Evolutionary conservation across 208 protist species (phyloP).

Genomic region (Phytomonas sp.): DNA sequence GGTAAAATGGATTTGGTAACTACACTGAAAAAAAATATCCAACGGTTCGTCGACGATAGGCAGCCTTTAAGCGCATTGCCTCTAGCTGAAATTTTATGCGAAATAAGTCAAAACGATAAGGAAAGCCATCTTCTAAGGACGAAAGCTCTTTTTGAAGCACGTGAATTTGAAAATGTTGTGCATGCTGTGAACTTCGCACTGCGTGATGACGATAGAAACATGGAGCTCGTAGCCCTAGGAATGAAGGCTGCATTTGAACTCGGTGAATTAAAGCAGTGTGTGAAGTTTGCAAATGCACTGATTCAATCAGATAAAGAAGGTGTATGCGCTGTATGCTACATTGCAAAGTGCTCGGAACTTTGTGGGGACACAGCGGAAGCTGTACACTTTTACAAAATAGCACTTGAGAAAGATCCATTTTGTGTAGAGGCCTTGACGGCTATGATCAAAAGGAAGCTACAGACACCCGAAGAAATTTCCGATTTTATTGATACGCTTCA

Average conservation of each 20-base stretch:
- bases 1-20: conserved; percentile 11
- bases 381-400: conserved; percentile 46
- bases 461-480: conserved; percentile 30
- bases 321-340: conserved; percentile 57
- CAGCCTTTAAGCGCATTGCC: conserved; percentile 55
- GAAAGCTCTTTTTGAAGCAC: conserved; percentile 44
- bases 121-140: conserved; percentile 37
- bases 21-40: conserved; percentile 17
- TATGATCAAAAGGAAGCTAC: conserved; percentile 54
- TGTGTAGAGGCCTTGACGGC: conserved; percentile 62
- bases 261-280: conserved; percentile 47
- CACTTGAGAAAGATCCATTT: conserved; percentile 61
- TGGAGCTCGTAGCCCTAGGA: conserved; percentile 26
- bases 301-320: conserved; percentile 18
- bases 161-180: conserved; percentile 58
- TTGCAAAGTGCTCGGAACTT: conserved; percentile 69
- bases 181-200: conserved; percentile 27
- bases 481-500: conserved; percentile 45
- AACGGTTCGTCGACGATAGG: conserved; percentile 33
- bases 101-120: conserved; percentile 20
- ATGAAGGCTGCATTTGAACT: conserved; percentile 74
- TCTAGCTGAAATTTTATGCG: conserved; percentile 56
- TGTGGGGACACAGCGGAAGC: conserved; percentile 46
- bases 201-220: conserved; percentile 17
- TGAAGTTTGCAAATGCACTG: conserved; percentile 25